Percentiles rank a stretch among this genome's conserved stretches.
Evolutionary conservation across 352 stramenopile genomes (phyloP).

Genomic region (Pilasporangium apinafurcum): DNA sequence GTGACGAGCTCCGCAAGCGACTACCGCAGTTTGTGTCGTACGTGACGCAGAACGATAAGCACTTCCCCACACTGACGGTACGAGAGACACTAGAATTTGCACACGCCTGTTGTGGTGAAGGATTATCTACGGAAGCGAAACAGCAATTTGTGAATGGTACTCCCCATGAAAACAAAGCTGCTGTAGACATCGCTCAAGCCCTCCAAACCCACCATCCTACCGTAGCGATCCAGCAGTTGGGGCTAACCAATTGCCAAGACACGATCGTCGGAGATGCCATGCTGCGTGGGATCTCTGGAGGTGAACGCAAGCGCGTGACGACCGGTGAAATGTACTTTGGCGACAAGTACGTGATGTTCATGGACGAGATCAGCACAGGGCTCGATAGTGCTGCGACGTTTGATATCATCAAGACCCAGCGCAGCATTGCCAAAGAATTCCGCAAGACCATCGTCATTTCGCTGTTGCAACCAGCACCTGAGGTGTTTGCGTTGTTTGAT

Average conservation of each 20-base stretch:
- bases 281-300: constrained; percentile 66
- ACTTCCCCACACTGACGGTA: constrained; percentile 85
- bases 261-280: constrained; percentile 53
- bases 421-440: constrained; percentile 26
- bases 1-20: constrained; percentile 14
- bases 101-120: constrained; percentile 79
- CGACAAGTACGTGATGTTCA: constrained; percentile 30
- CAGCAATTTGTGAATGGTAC: constrained; percentile 17
- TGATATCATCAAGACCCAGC: constrained; percentile 30
- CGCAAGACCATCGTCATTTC: constrained; percentile 58
- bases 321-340: constrained; percentile 84
- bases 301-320: constrained; percentile 90
- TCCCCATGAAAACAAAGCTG: constrained; percentile 18
- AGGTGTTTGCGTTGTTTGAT: constrained; percentile 91
- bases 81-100: constrained; percentile 92
- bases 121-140: no score
- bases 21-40: constrained; percentile 41
- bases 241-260: constrained; percentile 35
- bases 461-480: constrained; percentile 84
- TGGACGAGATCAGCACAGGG: constrained; percentile 51
- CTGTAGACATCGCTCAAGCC: constrained; percentile 16
- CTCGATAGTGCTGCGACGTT: constrained; percentile 40
- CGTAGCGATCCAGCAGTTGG: constrained; percentile 28
- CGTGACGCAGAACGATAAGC: constrained; percentile 59
- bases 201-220: constrained; percentile 23